A percentile compares a stretch with the other conserved stretches of the same genome.
Conservation (phyloP, 1,284 basidiomycete genomes). For the Chalciporus piperatoides region DNA sequence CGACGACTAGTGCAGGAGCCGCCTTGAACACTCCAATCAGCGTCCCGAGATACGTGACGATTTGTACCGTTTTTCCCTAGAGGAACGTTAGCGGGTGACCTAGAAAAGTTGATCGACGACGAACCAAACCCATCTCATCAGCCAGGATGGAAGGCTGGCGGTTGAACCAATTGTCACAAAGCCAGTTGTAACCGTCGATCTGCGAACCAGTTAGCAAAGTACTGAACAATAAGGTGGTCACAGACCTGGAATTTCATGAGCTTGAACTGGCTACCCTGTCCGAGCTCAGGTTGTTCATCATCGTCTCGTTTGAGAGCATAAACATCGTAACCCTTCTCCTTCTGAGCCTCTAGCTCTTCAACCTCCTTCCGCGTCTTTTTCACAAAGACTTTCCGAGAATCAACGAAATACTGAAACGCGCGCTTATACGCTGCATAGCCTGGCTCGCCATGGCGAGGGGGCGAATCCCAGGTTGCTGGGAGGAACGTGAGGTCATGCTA, state of each 20-base stretch:
- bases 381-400: slow-evolving; percentile 61
- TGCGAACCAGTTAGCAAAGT: slow-evolving; percentile 33
- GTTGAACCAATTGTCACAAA: slow-evolving; percentile 86
- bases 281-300: slow-evolving; percentile 53
- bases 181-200: slow-evolving; percentile 92
- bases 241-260: slow-evolving; percentile 84
- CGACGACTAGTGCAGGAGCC: slow-evolving; percentile 83
- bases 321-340: slow-evolving; percentile 43
- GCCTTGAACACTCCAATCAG: slow-evolving; percentile 60
- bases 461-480: slow-evolving; percentile 87
- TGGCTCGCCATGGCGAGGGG: slow-evolving; percentile 56
- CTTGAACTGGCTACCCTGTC: slow-evolving; percentile 57
- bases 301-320: slow-evolving; percentile 46
- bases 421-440: slow-evolving; percentile 61
- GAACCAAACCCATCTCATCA: slow-evolving; percentile 93
- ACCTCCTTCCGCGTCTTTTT: slow-evolving; percentile 43
- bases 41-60: slow-evolving; percentile 81
- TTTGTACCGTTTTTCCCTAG: slow-evolving; percentile 92
- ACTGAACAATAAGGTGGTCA: slow-evolving; percentile 2
- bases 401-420: slow-evolving; percentile 66
- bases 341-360: slow-evolving; percentile 44
- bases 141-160: slow-evolving; percentile 90
- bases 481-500: slow-evolving; percentile 1
- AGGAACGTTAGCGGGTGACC: slow-evolving; percentile 9
- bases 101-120: slow-evolving; percentile 18